These are phyloP conservation scores for Suhomyces bolitotheri DNA, from an alignment of 1,139 yeast species.

Conservation along the genomic window DNA sequence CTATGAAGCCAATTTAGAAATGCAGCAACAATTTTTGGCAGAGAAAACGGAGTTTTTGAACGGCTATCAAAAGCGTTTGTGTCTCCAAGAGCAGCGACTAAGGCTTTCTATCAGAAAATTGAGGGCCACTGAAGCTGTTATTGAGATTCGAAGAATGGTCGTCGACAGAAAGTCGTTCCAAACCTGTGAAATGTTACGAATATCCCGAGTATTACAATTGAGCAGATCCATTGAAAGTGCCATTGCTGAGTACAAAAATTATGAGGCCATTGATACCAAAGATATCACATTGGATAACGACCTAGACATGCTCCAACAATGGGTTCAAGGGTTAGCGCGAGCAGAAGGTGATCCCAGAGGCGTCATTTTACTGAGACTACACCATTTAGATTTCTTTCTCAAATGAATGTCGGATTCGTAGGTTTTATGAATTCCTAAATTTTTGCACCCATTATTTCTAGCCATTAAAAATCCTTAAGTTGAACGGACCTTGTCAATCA, in stretches of 20 bases:
- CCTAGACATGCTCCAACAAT: not conserved
- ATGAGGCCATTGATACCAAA: not conserved
- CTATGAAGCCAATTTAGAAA: slow-evolving; percentile 4
- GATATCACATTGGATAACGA: slow-evolving; percentile 2
- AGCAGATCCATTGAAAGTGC: not conserved
- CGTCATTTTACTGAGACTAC: slow-evolving; percentile 1
- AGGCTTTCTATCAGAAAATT: slow-evolving; percentile 2
- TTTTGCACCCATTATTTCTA: too few relatives aligned
- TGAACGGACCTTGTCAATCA: too few relatives aligned
- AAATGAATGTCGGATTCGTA: too few relatives aligned
- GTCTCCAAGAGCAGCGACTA: slow-evolving; percentile 1
- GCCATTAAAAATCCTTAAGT: too few relatives aligned
- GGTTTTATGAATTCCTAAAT: too few relatives aligned
- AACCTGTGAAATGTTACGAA: not conserved
- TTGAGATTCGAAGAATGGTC: slow-evolving; percentile 1
- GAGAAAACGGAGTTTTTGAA: slow-evolving; percentile 6
- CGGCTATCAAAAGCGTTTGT: slow-evolving; percentile 4
- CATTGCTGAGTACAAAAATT: slow-evolving; percentile 1
- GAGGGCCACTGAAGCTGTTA: slow-evolving; percentile 4
- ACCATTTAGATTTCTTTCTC: not conserved
- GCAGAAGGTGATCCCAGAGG: not conserved
- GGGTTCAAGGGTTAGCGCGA: not conserved
- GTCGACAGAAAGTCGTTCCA: not conserved
- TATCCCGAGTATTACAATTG: not conserved
- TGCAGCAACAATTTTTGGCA: slow-evolving; percentile 5